A percentile compares a stretch with the other conserved stretches of the same genome.
Evolutionary conservation across 768 basidiomycete genomes (phyloP).

Genomic region (Termitomyces sp.): DNA sequence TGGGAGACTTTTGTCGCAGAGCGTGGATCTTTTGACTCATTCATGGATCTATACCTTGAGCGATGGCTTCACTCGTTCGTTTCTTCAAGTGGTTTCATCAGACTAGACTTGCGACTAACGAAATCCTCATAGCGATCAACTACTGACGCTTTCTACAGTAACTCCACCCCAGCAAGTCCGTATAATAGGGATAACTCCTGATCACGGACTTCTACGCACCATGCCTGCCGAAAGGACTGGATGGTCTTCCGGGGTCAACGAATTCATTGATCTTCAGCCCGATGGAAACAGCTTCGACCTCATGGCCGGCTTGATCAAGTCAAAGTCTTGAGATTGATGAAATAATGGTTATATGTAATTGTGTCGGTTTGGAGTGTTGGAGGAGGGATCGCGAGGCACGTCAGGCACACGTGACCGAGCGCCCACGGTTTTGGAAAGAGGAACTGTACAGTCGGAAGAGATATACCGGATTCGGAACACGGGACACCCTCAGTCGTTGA

Average conservation of each 20-base stretch:
- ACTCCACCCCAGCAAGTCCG: constrained; percentile 67
- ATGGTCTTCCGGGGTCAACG: constrained; percentile 25
- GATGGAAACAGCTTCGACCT: constrained; percentile 97
- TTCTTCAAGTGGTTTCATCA: neutral
- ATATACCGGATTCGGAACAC: too few relatives aligned
- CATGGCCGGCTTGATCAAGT: constrained; percentile 81
- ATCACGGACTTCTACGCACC: constrained; percentile 86
- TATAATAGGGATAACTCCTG: constrained; percentile 81
- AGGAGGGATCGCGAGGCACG: too few relatives aligned
- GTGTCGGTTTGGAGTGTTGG: too few relatives aligned
- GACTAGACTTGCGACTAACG: neutral
- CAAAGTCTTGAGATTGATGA: constrained; percentile 40
- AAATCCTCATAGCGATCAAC: constrained; percentile 61
- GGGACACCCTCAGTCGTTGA: too few relatives aligned
- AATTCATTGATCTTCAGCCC: constrained; percentile 89
- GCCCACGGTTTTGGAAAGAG: too few relatives aligned
- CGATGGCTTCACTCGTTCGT: constrained; percentile 93
- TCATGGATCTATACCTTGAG: constrained; percentile 74
- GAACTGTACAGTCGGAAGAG: too few relatives aligned
- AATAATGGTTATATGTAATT: too few relatives aligned
- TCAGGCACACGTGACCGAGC: too few relatives aligned
- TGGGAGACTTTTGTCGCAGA: constrained; percentile 70
- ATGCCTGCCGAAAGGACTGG: constrained; percentile 56
- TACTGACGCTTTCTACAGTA: constrained; percentile 77
- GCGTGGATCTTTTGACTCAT: constrained; percentile 73